Evolutionary conservation across 176 grass and related monocot genomes (phyloP), one percentile per base, ranked within the genome.

Genomic region (Aegilops bicornis): DNA sequence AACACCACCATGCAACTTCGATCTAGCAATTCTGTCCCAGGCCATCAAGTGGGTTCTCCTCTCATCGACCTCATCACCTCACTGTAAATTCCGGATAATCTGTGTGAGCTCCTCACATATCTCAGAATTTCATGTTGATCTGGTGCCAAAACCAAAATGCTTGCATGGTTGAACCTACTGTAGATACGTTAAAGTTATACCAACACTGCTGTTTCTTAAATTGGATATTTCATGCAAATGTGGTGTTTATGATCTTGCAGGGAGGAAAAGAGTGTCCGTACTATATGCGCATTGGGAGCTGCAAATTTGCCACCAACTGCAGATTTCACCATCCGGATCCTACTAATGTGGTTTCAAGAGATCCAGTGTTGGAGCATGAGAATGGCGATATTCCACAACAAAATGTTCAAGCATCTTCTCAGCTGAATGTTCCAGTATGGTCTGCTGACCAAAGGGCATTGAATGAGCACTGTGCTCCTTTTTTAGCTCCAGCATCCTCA

Each of bases 261-360:
- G 89, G 94, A 47, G 90, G 80, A 83, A 94, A 85, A 83, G 94
- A 96, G 83, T 99, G 97, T 60, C 92, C 89, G 11, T 96, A 91
- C 79, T 99, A 99, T 84, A 99, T 99, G 97, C 90, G 94, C 30
- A 99, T 84, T 69, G 94, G 92, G 58, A 96, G 90, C 84, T 99
- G 97, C 87, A 99, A 96, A 84, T 94, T 88, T 84, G 79, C 97
- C 10, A 91, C 85, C 48, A 91, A 91, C 83, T 99, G 97, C 89
- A 94, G 78, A 78, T 96, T 91, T 82, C 89, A 99, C 67, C 97
- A 99, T 84, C 97, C 97, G 84, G 92, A 99, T 89, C 97, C 97
- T 74, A 87, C 85, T 33, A 95, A 85, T 17, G 86, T 48, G 4
- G 27, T 35, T 81, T 82, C 64, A 86, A 86, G 83, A 79, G 79